A percentile compares a stretch with the other conserved stretches of the same genome.
Evolutionary conservation across 1,139 yeast genomes (phyloP).

Genomic region (Saccharomyces hybrid): DNA sequence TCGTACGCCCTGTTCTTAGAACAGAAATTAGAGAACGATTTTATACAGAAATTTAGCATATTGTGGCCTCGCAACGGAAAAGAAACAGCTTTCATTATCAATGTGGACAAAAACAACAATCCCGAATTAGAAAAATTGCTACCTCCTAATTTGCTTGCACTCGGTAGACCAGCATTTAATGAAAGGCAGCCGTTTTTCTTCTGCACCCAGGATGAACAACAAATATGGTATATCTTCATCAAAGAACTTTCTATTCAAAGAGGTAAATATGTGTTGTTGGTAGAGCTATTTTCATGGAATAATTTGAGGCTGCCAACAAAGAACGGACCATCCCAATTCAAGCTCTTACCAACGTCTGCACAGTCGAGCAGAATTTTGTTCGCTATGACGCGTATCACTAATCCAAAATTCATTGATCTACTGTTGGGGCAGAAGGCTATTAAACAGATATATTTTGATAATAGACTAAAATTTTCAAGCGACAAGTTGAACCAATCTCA

Average conservation of each 20-base stretch:
- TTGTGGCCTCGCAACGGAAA: conserved; percentile 48
- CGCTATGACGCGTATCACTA: conserved; percentile 55
- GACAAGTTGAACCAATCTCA: conserved; percentile 55
- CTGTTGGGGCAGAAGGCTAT: conserved; percentile 55
- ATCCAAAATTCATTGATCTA: conserved; percentile 51
- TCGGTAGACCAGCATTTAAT: conserved; percentile 37
- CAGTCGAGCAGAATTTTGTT: conserved; percentile 55
- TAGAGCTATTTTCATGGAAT: conserved; percentile 54
- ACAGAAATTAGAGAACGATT: conserved; percentile 42
- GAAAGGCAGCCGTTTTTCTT: conserved; percentile 41
- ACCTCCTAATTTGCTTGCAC: conserved; percentile 34
- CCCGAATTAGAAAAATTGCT: conserved; percentile 32
- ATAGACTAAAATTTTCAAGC: conserved; percentile 43
- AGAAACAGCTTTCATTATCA: conserved; percentile 35
- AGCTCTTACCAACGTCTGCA: conserved; percentile 55
- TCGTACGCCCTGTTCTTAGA: conserved; percentile 57
- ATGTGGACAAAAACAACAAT: conserved; percentile 34
- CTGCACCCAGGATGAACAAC: conserved; percentile 32
- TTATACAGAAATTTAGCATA: conserved; percentile 43
- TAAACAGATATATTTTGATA: conserved; percentile 50
- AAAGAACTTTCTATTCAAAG: conserved; percentile 33
- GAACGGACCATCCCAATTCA: conserved; percentile 39
- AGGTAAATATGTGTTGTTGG: conserved; percentile 38
- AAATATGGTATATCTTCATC: conserved; percentile 43
- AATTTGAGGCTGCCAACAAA: conserved; percentile 40